phyloP scores from a whole-genome alignment of 2,329 filamentous ascomycete genomes.

The Monilinia laxa region DNA sequence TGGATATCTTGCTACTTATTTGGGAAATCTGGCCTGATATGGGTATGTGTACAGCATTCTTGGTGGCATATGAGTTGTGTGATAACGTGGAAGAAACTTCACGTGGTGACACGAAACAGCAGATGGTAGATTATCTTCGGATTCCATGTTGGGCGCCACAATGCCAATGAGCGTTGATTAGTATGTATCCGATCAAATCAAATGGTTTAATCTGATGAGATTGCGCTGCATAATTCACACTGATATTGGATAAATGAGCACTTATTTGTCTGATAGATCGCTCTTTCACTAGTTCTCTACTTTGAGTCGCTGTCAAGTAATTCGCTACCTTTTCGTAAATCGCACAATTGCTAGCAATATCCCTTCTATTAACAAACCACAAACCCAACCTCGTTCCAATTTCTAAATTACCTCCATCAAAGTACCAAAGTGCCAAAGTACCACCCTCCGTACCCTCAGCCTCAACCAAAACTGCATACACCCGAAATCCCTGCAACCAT shows the following conservation, averaged over 20 bases:
- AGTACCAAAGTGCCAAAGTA: neutral
- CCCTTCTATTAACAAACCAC: neutral
- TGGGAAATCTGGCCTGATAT: neutral
- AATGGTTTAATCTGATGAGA: slow-evolving; percentile 7
- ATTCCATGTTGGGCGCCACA: slow-evolving; percentile 8
- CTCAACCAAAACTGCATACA: slow-evolving; percentile 17
- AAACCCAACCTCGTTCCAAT: neutral
- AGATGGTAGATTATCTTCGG: slow-evolving; percentile 4
- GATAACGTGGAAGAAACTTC: slow-evolving; percentile 18
- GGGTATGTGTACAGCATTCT: neutral
- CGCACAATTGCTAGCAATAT: neutral
- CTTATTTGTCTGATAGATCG: neutral
- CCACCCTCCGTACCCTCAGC: neutral
- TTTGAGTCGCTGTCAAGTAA: neutral
- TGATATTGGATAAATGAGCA: neutral
- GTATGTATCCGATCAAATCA: too few relatives aligned
- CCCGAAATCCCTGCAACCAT: slow-evolving; percentile 9
- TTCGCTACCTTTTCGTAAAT: neutral
- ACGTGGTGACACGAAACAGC: slow-evolving; percentile 15
- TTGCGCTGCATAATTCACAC: slow-evolving; percentile 13
- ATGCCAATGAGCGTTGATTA: neutral
- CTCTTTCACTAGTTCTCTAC: too few relatives aligned
- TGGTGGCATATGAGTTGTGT: slow-evolving; percentile 2
- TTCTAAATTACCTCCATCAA: neutral
- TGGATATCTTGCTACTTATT: neutral